phyloP scores from a whole-genome alignment of 1,139 yeast species.

The Yamadazyma mexicana region DNA sequence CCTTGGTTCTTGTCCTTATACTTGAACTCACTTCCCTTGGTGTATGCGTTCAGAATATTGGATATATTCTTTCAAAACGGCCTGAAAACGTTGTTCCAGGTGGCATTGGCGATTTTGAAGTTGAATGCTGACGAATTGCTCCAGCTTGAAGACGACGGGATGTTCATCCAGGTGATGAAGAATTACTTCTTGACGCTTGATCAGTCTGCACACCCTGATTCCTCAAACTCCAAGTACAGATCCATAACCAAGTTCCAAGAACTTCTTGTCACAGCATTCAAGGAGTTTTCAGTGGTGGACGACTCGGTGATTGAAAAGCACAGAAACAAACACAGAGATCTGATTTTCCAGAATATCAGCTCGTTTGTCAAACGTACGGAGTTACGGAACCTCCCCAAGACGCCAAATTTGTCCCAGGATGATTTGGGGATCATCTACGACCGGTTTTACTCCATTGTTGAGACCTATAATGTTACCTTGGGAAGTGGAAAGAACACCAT shows the following conservation, averaged over 20 bases:
- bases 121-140: constrained; percentile 84
- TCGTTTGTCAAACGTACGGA: constrained; percentile 91
- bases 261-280: constrained; percentile 85
- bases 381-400: constrained; percentile 76
- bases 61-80: constrained; percentile 94
- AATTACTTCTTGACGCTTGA: constrained; percentile 78
- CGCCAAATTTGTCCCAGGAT: constrained; percentile 56
- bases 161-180: constrained; percentile 81
- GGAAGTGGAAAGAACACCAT: constrained; percentile 71
- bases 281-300: constrained; percentile 79
- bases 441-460: constrained; percentile 77
- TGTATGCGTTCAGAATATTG: constrained; percentile 86
- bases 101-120: constrained; percentile 83
- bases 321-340: constrained; percentile 70
- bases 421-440: constrained; percentile 78
- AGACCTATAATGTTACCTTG: constrained; percentile 60
- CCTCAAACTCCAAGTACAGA: constrained; percentile 62
- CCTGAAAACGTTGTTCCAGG: constrained; percentile 85
- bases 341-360: constrained; percentile 82
- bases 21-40: constrained; percentile 91
- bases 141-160: constrained; percentile 86
- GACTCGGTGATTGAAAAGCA: constrained; percentile 71
- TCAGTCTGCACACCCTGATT: constrained; percentile 75
- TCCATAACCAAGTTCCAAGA: constrained; percentile 86
- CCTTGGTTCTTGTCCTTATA: constrained; percentile 96